phyloP scores from a whole-genome alignment of 495 filamentous ascomycete genomes.

The Neurospora intermedia region DNA sequence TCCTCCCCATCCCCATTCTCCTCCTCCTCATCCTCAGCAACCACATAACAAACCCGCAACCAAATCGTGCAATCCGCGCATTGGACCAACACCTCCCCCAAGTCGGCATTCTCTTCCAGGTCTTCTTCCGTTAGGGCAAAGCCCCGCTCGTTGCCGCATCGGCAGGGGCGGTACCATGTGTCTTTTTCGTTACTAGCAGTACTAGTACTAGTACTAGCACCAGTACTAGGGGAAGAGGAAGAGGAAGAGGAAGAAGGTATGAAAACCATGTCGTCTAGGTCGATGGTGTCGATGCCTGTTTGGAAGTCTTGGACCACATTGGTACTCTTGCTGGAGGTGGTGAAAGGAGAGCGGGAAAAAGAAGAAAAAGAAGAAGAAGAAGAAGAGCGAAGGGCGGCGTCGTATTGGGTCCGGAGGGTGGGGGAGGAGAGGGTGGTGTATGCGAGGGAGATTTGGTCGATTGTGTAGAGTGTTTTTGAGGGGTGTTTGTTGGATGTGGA shows the following conservation, averaged over 20 bases:
- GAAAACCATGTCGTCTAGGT: constrained; percentile 64
- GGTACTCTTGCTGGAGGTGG: too few species aligned
- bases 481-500: background rate
- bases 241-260: constrained; percentile 23
- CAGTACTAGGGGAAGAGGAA: background rate
- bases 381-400: too few species aligned
- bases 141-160: constrained; percentile 69
- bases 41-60: constrained; percentile 63
- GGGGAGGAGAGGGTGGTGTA: constrained; percentile 59
- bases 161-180: constrained; percentile 59
- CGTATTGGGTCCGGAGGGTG: constrained; percentile 50
- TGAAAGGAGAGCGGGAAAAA: too few species aligned
- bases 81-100: constrained; percentile 63
- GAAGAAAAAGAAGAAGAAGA: too few species aligned
- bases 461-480: constrained; percentile 22
- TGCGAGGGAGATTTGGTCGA: constrained; percentile 73
- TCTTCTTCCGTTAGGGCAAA: constrained; percentile 61
- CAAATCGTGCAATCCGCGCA: constrained; percentile 77
- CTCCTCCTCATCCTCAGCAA: constrained; percentile 36
- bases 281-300: constrained; percentile 67
- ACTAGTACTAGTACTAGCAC: too few species aligned
- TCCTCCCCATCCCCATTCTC: background rate
- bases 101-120: constrained; percentile 52
- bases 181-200: constrained; percentile 9
- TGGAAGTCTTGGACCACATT: constrained; percentile 31